These are phyloP conservation scores for Rhizophagus prolifer DNA, from an alignment of 192 early-diverging fungal species.

Conservation along the genomic window DNA sequence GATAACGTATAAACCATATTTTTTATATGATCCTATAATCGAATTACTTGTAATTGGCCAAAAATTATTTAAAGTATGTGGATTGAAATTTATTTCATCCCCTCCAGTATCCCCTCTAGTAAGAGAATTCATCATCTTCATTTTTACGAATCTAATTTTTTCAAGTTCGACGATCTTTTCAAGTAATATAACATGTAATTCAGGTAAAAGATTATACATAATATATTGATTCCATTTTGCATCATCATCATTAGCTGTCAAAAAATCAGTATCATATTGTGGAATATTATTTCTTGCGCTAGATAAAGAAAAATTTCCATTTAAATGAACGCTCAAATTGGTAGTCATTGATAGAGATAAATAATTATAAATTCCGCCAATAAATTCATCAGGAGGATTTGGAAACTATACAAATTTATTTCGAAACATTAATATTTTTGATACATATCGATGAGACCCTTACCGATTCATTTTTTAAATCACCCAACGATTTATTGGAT, in stretches of 20 bases:
- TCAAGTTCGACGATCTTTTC: background rate
- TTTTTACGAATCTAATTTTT: too few species aligned
- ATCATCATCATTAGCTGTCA: background rate
- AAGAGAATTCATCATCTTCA: too few species aligned
- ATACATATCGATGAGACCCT: too few species aligned
- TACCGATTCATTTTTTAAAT: background rate
- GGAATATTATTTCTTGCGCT: slow-evolving; percentile 32
- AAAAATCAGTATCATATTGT: background rate
- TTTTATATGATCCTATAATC: background rate
- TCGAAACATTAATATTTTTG: too few species aligned
- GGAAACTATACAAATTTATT: too few species aligned
- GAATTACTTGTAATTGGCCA: background rate
- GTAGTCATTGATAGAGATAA: slow-evolving; percentile 36
- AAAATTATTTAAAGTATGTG: background rate
- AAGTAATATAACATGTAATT: background rate
- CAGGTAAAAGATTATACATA: slow-evolving; percentile 3
- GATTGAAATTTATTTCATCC: too few species aligned
- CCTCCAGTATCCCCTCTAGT: too few species aligned
- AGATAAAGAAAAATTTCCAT: slow-evolving; percentile 39
- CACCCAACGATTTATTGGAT: background rate
- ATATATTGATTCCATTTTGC: slow-evolving; percentile 20
- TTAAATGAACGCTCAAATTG: slow-evolving; percentile 36
- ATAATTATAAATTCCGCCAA: slow-evolving; percentile 35
- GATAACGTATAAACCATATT: background rate
- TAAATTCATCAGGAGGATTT: background rate